These are phyloP conservation scores for Colletotrichum godetiae DNA, from an alignment of 2,329 filamentous ascomycete species.

Conservation along the genomic window DNA sequence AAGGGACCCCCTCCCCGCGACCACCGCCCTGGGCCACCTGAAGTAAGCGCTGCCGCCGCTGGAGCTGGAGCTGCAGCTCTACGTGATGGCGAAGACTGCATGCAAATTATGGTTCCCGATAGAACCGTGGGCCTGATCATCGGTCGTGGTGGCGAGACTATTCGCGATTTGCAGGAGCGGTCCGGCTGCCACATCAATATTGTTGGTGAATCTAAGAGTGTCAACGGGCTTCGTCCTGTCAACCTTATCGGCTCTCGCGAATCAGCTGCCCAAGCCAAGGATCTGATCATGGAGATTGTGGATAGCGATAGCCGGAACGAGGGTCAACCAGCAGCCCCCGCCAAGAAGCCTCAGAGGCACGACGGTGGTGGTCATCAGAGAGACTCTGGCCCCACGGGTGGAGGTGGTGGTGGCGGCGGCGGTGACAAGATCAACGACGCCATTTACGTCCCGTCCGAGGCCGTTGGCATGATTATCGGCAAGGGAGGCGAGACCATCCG, in stretches of 20 bases:
- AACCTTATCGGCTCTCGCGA: constrained; percentile 86
- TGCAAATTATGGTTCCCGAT: constrained; percentile 95
- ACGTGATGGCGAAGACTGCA: constrained; percentile 84
- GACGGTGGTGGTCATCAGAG: constrained; percentile 45
- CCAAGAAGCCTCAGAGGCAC: constrained; percentile 45
- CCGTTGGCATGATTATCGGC: constrained; percentile 96
- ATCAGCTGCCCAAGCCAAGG: constrained; percentile 82
- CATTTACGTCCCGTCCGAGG: constrained; percentile 88
- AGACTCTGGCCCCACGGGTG: constrained; percentile 43
- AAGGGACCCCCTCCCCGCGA: constrained; percentile 48
- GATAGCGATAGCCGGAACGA: constrained; percentile 84
- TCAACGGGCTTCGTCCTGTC: constrained; percentile 89
- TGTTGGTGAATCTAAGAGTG: constrained; percentile 90
- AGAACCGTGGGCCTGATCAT: constrained; percentile 94
- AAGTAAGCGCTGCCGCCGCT: constrained; percentile 46
- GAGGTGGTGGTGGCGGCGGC: constrained; percentile 47
- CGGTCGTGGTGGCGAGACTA: constrained; percentile 92
- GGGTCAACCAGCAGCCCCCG: constrained; percentile 43
- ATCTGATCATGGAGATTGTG: constrained; percentile 92
- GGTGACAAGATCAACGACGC: constrained; percentile 82
- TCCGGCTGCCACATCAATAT: constrained; percentile 98
- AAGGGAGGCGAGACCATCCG: constrained; percentile 95
- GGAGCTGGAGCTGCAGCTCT: constrained; percentile 56
- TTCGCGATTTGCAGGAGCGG: constrained; percentile 89
- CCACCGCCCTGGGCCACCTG: constrained; percentile 42